Percentiles rank a stretch among this genome's conserved stretches.
phyloP scores from a whole-genome alignment of 2,329 filamentous ascomycete genomes.

The Venturia effusa region DNA sequence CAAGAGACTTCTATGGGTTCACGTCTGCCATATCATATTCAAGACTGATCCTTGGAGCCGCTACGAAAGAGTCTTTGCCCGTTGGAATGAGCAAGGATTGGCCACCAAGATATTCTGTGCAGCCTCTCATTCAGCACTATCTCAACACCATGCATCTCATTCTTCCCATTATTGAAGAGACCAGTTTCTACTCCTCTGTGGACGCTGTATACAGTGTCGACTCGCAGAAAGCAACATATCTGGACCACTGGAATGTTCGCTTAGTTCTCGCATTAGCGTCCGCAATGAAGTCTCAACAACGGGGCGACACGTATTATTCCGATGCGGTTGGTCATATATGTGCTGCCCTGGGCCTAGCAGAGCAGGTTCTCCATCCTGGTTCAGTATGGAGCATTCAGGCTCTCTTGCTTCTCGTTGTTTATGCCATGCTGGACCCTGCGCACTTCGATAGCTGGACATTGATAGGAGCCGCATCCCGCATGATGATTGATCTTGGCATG shows the following conservation, averaged over 20 bases:
- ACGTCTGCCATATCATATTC: constrained; percentile 87
- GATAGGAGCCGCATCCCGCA: constrained; percentile 79
- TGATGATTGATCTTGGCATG: constrained; percentile 79
- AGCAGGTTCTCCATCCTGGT: constrained; percentile 75
- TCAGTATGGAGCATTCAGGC: constrained; percentile 80
- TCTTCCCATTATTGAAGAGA: constrained; percentile 74
- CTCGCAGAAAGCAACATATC: constrained; percentile 47
- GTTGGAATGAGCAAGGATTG: constrained; percentile 47
- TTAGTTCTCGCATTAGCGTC: constrained; percentile 82
- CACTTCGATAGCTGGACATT: constrained; percentile 94
- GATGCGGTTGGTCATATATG: constrained; percentile 50
- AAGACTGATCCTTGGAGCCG: constrained; percentile 73
- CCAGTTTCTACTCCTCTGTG: constrained; percentile 63
- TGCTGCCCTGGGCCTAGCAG: constrained; percentile 64
- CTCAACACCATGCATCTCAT: constrained; percentile 73
- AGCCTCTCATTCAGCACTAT: constrained; percentile 68
- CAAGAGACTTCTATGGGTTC: constrained; percentile 84
- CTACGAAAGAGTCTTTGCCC: constrained; percentile 62
- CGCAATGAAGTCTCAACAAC: constrained; percentile 57
- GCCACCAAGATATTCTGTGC: constrained; percentile 60
- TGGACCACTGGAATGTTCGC: constrained; percentile 77
- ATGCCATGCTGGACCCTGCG: constrained; percentile 78
- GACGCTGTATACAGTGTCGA: constrained; percentile 71
- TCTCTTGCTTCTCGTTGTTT: constrained; percentile 74
- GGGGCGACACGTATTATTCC: constrained; percentile 52